A percentile compares a stretch with the other conserved stretches of the same genome.
phyloP scores from a whole-genome alignment of 2,329 filamentous ascomycete genomes.

The Penicillium sp. region DNA sequence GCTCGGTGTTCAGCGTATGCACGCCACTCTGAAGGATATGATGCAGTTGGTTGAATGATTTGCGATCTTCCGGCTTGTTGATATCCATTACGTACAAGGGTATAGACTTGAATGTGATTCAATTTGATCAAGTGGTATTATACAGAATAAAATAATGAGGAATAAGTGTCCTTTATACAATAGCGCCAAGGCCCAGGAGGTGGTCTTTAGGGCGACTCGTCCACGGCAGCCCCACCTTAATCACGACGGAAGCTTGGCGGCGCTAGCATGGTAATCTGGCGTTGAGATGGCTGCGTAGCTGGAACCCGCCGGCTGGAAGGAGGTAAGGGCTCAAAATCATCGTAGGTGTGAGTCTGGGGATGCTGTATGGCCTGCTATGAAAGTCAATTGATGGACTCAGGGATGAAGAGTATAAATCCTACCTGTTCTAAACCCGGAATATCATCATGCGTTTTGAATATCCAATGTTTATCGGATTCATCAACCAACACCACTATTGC shows the following conservation, averaged over 20 bases:
- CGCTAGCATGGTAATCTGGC: conserved; percentile 1
- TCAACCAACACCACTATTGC: conserved; percentile 10
- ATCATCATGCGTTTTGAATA: conserved; percentile 16
- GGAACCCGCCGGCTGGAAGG: neutral
- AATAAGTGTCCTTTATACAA: neutral
- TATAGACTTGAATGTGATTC: neutral
- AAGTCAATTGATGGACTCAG: neutral
- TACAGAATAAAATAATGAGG: neutral
- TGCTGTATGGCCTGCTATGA: conserved; percentile 7
- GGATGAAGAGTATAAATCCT: neutral
- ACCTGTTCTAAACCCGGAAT: conserved; percentile 8
- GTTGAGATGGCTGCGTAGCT: neutral
- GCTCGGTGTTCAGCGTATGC: conserved; percentile 14
- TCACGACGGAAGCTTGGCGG: conserved; percentile 1
- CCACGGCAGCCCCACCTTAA: neutral
- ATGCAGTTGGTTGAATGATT: conserved; percentile 6
- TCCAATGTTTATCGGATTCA: conserved; percentile 11
- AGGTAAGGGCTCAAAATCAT: conserved; percentile 11
- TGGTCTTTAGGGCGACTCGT: neutral
- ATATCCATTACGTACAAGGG: neutral
- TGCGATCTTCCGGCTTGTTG: neutral
- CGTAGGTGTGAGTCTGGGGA: conserved; percentile 6
- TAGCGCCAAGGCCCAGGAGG: neutral
- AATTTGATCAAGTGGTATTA: neutral
- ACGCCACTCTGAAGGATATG: conserved; percentile 11